Conservation (phyloP, 139 green algal species). For the Chlorella sp. region DNA sequence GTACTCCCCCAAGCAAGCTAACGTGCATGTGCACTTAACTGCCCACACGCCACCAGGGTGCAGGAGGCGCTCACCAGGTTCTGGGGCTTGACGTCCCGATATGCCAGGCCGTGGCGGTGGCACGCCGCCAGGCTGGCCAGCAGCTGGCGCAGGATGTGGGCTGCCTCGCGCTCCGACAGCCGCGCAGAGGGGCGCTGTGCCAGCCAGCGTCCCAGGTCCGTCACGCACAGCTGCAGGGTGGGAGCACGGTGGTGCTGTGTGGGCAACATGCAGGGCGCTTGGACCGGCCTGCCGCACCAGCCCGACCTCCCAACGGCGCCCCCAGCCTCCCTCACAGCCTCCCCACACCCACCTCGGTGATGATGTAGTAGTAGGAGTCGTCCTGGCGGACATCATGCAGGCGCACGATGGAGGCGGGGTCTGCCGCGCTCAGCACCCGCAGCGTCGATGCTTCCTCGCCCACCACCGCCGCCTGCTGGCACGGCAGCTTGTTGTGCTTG, state of each 20-base stretch:
- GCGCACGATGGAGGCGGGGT: constrained; percentile 3
- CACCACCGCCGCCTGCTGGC: not conserved
- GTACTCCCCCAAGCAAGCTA: no score
- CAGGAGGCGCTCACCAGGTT: not conserved
- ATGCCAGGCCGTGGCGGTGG: not conserved
- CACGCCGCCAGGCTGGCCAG: constrained; percentile 13
- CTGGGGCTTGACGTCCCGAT: constrained; percentile 19
- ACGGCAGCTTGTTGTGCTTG: not conserved
- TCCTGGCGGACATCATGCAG: not conserved
- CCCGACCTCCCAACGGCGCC: no score
- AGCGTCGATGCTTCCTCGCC: not conserved
- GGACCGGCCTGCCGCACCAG: no score
- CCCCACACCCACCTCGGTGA: not conserved
- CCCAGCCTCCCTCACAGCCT: no score
- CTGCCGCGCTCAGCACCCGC: not conserved
- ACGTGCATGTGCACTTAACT: no score
- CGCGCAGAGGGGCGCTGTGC: not conserved
- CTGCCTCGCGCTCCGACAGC: not conserved
- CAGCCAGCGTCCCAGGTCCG: not conserved
- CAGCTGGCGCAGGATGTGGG: constrained; percentile 4
- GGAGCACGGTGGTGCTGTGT: no score
- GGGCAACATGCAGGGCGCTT: no score
- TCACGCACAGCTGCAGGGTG: not conserved
- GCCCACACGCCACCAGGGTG: no score
- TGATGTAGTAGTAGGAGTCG: not conserved